Conservation (phyloP, 345 rosid genomes). For the Salix arbutifolia region DNA sequence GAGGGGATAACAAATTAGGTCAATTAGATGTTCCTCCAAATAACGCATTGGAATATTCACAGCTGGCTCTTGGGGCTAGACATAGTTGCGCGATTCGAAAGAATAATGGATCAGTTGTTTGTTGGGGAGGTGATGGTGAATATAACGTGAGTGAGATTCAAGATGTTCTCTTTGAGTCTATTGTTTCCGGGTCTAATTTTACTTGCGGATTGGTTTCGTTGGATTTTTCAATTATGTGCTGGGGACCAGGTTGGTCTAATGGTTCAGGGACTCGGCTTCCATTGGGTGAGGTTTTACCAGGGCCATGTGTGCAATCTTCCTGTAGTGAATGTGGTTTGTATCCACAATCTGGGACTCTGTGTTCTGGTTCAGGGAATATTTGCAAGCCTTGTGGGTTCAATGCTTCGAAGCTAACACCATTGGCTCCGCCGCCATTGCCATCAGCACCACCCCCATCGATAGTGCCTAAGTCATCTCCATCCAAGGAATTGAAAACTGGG, state of each 20-base stretch:
- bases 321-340: slow-evolving; percentile 45
- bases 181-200: slow-evolving; percentile 65
- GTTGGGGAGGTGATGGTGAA: slow-evolving; percentile 67
- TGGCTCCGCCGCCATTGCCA: slow-evolving; percentile 9
- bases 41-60: slow-evolving; percentile 31
- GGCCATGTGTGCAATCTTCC: slow-evolving; percentile 57
- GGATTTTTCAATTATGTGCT: slow-evolving; percentile 54
- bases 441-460: not conserved
- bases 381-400: slow-evolving; percentile 39
- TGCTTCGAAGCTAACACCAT: slow-evolving; percentile 8
- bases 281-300: slow-evolving; percentile 52
- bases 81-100: slow-evolving; percentile 59
- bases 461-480: slow-evolving; percentile 21
- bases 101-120: slow-evolving; percentile 45
- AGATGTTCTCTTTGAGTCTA: slow-evolving; percentile 44
- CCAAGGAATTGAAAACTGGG: slow-evolving; percentile 45
- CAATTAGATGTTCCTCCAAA: slow-evolving; percentile 50
- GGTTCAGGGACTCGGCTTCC: slow-evolving; percentile 26
- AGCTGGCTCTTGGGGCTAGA: slow-evolving; percentile 53
- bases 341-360: slow-evolving; percentile 40
- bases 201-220: slow-evolving; percentile 56
- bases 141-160: slow-evolving; percentile 30
- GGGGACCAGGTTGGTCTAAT: slow-evolving; percentile 62
- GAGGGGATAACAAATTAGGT: slow-evolving; percentile 49
- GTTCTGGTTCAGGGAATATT: slow-evolving; percentile 51